Evolutionary conservation across 2,329 filamentous ascomycete genomes (phyloP).

Genomic region (Lomentospora prolificans): DNA sequence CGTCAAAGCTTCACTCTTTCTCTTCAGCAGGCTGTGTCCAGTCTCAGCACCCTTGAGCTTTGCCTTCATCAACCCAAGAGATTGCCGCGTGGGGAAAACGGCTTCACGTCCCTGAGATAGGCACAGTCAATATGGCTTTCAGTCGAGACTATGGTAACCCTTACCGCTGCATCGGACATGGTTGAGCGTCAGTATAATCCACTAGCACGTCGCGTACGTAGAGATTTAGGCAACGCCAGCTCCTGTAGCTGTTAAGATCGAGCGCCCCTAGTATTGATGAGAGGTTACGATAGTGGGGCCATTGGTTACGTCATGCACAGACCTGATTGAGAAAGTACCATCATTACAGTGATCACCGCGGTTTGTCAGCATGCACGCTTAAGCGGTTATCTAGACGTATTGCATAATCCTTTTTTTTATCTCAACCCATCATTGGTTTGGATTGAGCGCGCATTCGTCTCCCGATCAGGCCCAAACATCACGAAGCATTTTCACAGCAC

Average conservation of each 20-base stretch:
- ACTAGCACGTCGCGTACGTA: no score
- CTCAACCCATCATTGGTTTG: no score
- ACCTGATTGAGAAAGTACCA: no score
- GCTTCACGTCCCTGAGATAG: constrained; percentile 73
- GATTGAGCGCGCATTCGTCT: no score
- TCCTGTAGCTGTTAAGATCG: no score
- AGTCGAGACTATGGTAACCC: constrained; percentile 11
- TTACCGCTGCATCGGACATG: constrained; percentile 32
- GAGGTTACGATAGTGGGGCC: no score
- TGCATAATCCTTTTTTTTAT: no score
- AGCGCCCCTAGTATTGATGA: no score
- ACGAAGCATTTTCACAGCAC: neutral
- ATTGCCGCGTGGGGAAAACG: constrained; percentile 96
- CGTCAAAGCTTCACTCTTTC: constrained; percentile 95
- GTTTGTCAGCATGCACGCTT: no score
- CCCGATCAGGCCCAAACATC: neutral
- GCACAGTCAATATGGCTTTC: neutral
- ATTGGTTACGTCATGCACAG: neutral
- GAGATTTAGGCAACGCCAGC: no score
- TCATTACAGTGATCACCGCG: no score
- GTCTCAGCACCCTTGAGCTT: constrained; percentile 92
- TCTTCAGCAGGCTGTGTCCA: constrained; percentile 88
- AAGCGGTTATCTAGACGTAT: no score
- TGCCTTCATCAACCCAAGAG: constrained; percentile 90
- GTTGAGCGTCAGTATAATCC: constrained; percentile 7